Evolutionary conservation across 345 rosid genomes (phyloP), one percentile per base, ranked within the genome.

Genomic region (Pugionium cornutum): DNA sequence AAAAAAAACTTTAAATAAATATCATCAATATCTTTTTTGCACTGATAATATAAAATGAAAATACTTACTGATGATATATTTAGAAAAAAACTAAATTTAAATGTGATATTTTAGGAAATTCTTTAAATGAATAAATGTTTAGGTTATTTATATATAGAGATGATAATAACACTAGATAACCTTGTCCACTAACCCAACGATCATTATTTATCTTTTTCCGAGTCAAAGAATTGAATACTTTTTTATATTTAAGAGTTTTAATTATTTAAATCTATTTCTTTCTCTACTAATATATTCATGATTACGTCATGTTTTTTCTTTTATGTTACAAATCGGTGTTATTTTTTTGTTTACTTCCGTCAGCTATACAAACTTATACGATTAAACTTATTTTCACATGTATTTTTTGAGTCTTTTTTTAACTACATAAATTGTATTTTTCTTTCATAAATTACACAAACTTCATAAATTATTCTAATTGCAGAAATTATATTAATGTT

Each of bases 291-390:
- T 55, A 27, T 36, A 34, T 42, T 6, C 7, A 6, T 50, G 40
- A 31, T 40, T 49, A 51, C 53, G 59, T 59, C 66, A 68, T 50
- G 36, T 11, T 34, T 29, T 53, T 49, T 39, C 51, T 54, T 70
- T 47, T 47, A 32, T 70, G 32, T 69, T 33, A 60, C 74, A 53
- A 62, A 53, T 62, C 3, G 37, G 41, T 31, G 46, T 54, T 53
- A 63, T 42, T 62, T 62, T 53, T 37, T 62, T 31, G 30, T 37
- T 53, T 18, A 18, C 18, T 18, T 18, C 18, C 18, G 18, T 0
- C 18, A 18, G 18, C 18, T 18, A 18, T 0, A 18, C 18, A 18
- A 18, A 18, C 18, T 18, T 18, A 18, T 18, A 18, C 18, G 18
- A 18, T 18, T 18, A 18, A 18, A 18, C 18, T 0, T 18, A 18